Conservation (phyloP, 2,329 filamentous ascomycete genomes). For the Alternaria rosae region DNA sequence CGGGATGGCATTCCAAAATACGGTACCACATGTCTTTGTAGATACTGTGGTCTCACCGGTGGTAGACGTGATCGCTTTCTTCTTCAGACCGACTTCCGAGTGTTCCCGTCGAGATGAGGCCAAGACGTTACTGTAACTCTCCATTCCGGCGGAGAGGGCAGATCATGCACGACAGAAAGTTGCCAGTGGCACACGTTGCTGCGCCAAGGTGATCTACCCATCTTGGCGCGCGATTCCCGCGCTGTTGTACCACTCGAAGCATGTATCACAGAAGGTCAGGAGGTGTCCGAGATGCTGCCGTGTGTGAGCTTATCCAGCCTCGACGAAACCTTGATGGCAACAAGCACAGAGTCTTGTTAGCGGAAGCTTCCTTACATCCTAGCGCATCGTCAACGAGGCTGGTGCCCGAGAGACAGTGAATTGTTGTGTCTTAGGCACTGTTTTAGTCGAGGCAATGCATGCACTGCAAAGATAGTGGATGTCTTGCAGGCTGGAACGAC, state of each 20-base stretch:
- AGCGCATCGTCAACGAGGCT: not conserved
- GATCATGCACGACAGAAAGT: constrained; percentile 19
- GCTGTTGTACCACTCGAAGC: constrained; percentile 3
- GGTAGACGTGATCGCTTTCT: not conserved
- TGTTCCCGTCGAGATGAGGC: not conserved
- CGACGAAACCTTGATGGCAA: constrained; percentile 20
- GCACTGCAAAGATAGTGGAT: not conserved
- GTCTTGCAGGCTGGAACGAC: not conserved
- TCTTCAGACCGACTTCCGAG: not conserved
- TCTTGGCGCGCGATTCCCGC: constrained; percentile 29
- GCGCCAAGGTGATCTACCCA: constrained; percentile 29
- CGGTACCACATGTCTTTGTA: not conserved
- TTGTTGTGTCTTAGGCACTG: not conserved
- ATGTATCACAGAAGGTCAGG: constrained; percentile 7
- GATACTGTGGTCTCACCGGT: not conserved
- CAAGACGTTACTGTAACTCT: constrained; percentile 3
- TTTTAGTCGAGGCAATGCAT: not conserved
- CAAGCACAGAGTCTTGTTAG: constrained; percentile 18
- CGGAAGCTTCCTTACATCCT: constrained; percentile 5
- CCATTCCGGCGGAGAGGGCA: constrained; percentile 10
- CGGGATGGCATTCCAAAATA: not conserved
- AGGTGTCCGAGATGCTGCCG: constrained; percentile 1
- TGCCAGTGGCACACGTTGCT: constrained; percentile 17
- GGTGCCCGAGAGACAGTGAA: not conserved
- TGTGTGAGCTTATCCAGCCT: constrained; percentile 2